Conservation (phyloP, 768 basidiomycete species). For the Lactifluus subvellereus region DNA sequence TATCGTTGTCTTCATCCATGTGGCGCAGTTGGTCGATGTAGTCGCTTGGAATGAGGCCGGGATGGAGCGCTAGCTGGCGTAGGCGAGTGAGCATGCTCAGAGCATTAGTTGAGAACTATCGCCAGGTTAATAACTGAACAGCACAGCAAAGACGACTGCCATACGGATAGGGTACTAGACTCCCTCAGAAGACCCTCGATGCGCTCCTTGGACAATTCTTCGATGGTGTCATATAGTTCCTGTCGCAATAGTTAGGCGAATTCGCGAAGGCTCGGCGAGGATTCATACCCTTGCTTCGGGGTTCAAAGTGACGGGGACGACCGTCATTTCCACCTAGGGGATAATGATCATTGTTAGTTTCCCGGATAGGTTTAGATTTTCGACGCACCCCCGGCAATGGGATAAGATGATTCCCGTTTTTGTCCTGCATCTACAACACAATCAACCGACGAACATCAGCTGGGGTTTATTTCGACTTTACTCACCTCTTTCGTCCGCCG, state of each 20-base stretch:
- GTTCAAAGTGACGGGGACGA: conserved; percentile 60
- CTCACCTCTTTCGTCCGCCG: conserved; percentile 76
- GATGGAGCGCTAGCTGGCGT: conserved; percentile 77
- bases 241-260: conserved; percentile 26
- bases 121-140: conserved; percentile 3
- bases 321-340: conserved; percentile 66
- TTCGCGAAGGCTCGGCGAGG: background rate
- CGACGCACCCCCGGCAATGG: conserved; percentile 47
- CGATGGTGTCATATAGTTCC: conserved; percentile 66
- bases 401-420: conserved; percentile 63
- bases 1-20: conserved; percentile 31
- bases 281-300: conserved; percentile 54
- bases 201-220: conserved; percentile 54
- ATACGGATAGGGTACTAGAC: conserved; percentile 33
- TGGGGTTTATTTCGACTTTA: conserved; percentile 7
- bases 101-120: conserved; percentile 61
- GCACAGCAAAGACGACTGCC: conserved; percentile 9
- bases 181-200: conserved; percentile 48
- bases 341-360: conserved; percentile 17
- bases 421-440: conserved; percentile 75
- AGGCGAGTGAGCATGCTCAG: conserved; percentile 82
- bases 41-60: conserved; percentile 61
- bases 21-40: conserved; percentile 60
- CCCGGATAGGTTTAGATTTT: conserved; percentile 36
- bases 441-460: background rate